Evolutionary conservation across 768 basidiomycete genomes (phyloP).

Genomic region (Tulasnella sp.): DNA sequence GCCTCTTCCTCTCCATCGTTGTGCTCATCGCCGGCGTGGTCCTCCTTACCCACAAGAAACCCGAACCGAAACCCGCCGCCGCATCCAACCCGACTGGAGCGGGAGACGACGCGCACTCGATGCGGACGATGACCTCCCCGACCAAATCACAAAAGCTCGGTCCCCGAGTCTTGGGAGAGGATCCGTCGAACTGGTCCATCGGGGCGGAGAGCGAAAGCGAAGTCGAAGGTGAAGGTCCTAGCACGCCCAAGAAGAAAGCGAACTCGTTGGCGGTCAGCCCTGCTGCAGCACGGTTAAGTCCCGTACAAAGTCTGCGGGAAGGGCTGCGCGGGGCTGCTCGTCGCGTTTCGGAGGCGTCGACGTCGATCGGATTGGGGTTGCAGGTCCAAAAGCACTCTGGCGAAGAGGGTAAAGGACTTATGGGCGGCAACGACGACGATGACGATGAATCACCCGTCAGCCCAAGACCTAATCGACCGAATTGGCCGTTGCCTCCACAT

Average conservation of each 20-base stretch:
- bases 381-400: slow-evolving; percentile 20
- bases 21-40: slow-evolving; percentile 86
- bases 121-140: slow-evolving; percentile 20
- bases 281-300: not conserved
- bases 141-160: slow-evolving; percentile 1
- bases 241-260: slow-evolving; percentile 22
- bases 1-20: slow-evolving; percentile 76
- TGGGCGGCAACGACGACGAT: slow-evolving; percentile 30
- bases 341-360: slow-evolving; percentile 6
- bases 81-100: slow-evolving; percentile 22
- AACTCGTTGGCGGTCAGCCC: not conserved
- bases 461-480: not conserved
- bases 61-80: slow-evolving; percentile 37
- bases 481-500: not conserved
- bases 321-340: slow-evolving; percentile 17
- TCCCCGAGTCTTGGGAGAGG: not conserved
- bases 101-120: slow-evolving; percentile 19
- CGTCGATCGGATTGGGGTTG: not conserved
- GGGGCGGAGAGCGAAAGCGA: slow-evolving; percentile 65
- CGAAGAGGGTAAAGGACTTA: slow-evolving; percentile 36
- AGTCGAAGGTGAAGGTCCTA: slow-evolving; percentile 24
- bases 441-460: slow-evolving; percentile 21
- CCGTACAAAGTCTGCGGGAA: slow-evolving; percentile 20
- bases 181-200: slow-evolving; percentile 46
- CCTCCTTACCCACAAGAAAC: slow-evolving; percentile 87